phyloP scores from a whole-genome alignment of 2,329 filamentous ascomycete species.

The Pseudogymnoascus sp. region DNA sequence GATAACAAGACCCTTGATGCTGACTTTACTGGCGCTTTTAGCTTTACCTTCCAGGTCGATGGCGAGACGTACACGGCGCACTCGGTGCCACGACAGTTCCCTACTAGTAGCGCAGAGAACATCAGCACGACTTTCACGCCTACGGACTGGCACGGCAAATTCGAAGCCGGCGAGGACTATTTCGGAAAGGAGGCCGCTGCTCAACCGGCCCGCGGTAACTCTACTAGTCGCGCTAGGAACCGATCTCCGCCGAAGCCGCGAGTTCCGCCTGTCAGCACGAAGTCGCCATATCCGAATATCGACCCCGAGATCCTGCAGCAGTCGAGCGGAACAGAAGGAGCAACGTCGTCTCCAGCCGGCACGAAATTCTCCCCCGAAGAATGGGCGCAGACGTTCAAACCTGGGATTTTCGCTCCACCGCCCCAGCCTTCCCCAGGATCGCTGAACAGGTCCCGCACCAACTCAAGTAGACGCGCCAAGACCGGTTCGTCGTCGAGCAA shows the following conservation, averaged over 20 bases:
- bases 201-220: constrained; percentile 20
- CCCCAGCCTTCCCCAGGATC: constrained; percentile 11
- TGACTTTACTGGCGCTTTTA: constrained; percentile 6
- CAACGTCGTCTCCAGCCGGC: constrained; percentile 22
- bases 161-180: constrained; percentile 25
- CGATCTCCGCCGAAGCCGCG: constrained; percentile 25
- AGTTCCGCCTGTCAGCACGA: constrained; percentile 14
- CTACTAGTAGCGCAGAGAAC: constrained; percentile 45
- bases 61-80: constrained; percentile 4
- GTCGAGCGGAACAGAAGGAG: constrained; percentile 14
- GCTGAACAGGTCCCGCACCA: constrained; percentile 12
- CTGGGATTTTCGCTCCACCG: constrained; percentile 26
- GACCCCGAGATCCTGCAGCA: constrained; percentile 7
- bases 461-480: constrained; percentile 16
- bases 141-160: constrained; percentile 34
- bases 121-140: constrained; percentile 54
- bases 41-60: constrained; percentile 8
- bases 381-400: constrained; percentile 26
- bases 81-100: constrained; percentile 1
- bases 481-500: constrained; percentile 13
- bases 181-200: constrained; percentile 20
- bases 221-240: constrained; percentile 21
- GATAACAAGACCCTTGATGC: constrained; percentile 3
- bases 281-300: constrained; percentile 11
- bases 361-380: constrained; percentile 25